These are phyloP conservation scores for Vitis labrusca DNA, from an alignment of 164 flowering plant genomes.

Conservation along the genomic window DNA sequence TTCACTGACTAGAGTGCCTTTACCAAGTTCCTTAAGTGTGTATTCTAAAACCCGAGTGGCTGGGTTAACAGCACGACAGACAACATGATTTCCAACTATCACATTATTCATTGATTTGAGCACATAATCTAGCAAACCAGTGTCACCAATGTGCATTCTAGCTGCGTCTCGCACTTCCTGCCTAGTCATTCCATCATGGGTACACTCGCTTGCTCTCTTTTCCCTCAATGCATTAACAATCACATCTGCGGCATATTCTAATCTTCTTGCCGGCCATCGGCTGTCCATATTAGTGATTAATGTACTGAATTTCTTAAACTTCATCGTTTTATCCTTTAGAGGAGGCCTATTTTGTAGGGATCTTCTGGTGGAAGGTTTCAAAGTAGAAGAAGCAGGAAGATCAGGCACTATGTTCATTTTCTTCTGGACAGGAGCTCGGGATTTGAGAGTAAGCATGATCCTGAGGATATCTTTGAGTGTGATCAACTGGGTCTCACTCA, in stretches of 20 bases:
- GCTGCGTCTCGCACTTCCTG: constrained; percentile 92
- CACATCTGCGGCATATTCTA: constrained; percentile 41
- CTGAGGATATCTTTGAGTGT: constrained; percentile 64
- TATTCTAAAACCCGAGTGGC: constrained; percentile 57
- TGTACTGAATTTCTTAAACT: constrained; percentile 28
- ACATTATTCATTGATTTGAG: constrained; percentile 78
- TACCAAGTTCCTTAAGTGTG: constrained; percentile 41
- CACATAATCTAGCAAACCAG: constrained; percentile 83
- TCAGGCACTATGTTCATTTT: background rate
- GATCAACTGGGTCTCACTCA: constrained; percentile 48
- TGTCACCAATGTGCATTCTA: constrained; percentile 75
- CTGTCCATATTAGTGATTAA: constrained; percentile 39
- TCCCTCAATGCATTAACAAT: constrained; percentile 44
- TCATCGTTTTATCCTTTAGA: constrained; percentile 28
- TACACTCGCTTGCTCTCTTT: constrained; percentile 17
- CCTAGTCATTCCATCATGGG: constrained; percentile 61
- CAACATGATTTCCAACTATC: constrained; percentile 53
- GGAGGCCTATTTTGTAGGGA: constrained; percentile 9
- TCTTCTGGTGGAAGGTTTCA: constrained; percentile 8
- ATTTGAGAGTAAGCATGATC: constrained; percentile 59
- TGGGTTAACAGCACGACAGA: constrained; percentile 58
- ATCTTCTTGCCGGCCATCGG: constrained; percentile 43
- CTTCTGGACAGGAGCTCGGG: constrained; percentile 22
- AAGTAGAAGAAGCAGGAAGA: constrained; percentile 2
- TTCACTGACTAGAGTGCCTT: background rate